phyloP scores from a whole-genome alignment of 2,329 filamentous ascomycete genomes.

The Phaeophleospora eucalypticola region DNA sequence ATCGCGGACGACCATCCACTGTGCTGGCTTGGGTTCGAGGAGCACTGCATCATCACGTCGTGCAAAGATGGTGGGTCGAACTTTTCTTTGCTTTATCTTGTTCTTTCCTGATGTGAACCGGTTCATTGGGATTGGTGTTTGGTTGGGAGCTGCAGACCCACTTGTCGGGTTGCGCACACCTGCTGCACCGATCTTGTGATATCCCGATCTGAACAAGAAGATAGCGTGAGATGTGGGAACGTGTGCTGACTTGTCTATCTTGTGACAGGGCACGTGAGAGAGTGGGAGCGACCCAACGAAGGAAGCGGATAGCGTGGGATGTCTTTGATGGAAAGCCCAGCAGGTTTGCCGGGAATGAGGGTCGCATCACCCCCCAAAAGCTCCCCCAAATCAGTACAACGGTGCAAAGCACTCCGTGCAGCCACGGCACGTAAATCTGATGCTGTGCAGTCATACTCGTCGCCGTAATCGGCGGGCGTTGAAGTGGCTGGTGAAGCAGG shows the following conservation, averaged over 20 bases:
- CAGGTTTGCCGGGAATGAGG: background rate
- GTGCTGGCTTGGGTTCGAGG: constrained; percentile 88
- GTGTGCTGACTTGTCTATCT: constrained; percentile 13
- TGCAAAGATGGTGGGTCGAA: constrained; percentile 74
- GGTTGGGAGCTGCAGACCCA: background rate
- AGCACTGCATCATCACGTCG: constrained; percentile 87
- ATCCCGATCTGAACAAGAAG: constrained; percentile 1
- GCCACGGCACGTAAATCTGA: background rate
- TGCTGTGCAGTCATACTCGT: background rate
- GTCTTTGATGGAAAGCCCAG: background rate
- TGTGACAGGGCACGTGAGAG: constrained; percentile 64
- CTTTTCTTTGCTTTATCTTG: constrained; percentile 4
- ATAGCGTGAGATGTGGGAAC: constrained; percentile 1
- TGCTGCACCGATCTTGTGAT: background rate
- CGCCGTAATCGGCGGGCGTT: background rate
- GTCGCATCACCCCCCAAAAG: background rate
- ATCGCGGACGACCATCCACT: constrained; percentile 79
- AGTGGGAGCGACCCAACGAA: constrained; percentile 63
- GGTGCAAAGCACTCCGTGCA: background rate
- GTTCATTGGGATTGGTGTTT: constrained; percentile 12
- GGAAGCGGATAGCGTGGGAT: constrained; percentile 3
- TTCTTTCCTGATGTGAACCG: constrained; percentile 1
- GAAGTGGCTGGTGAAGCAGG: background rate
- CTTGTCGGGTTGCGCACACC: background rate
- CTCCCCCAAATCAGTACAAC: background rate